Conservation (phyloP, 768 basidiomycete genomes). For the Mycena filopes region DNA sequence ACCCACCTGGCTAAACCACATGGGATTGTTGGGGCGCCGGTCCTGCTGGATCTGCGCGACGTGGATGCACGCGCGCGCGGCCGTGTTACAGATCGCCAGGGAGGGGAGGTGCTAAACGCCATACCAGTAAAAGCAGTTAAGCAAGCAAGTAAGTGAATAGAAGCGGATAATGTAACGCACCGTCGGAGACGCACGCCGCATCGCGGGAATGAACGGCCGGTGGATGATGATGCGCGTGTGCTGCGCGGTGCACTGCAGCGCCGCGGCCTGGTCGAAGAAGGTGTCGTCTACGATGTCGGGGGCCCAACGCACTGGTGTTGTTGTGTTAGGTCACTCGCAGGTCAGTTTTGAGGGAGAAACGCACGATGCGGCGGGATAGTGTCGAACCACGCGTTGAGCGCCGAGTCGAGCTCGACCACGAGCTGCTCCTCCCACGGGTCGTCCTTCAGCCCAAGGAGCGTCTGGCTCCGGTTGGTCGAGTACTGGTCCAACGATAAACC, state of each 20-base stretch:
- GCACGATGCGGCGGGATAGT: slow-evolving; percentile 21
- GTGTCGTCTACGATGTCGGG: slow-evolving; percentile 6
- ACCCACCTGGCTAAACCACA: slow-evolving; percentile 28
- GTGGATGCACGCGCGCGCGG: slow-evolving; percentile 68
- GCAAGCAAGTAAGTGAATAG: background rate
- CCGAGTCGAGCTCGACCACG: slow-evolving; percentile 82
- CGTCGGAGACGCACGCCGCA: slow-evolving; percentile 14
- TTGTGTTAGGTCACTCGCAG: too few species aligned
- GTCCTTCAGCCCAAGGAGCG: slow-evolving; percentile 37
- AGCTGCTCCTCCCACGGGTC: slow-evolving; percentile 67
- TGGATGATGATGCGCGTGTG: slow-evolving; percentile 27
- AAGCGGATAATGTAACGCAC: background rate
- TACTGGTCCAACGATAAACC: slow-evolving; percentile 51
- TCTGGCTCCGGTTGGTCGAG: slow-evolving; percentile 68
- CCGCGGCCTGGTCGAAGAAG: slow-evolving; percentile 27
- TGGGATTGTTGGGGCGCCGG: slow-evolving; percentile 33
- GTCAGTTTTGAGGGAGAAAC: background rate
- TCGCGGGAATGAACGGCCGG: slow-evolving; percentile 30
- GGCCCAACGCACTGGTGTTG: slow-evolving; percentile 32
- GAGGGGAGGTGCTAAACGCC: slow-evolving; percentile 58
- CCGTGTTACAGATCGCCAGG: slow-evolving; percentile 73
- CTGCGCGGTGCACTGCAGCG: slow-evolving; percentile 23
- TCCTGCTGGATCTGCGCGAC: slow-evolving; percentile 60
- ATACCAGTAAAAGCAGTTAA: background rate
- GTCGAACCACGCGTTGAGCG: slow-evolving; percentile 47